Percentiles rank a stretch among this genome's conserved stretches.
phyloP scores from a whole-genome alignment of 805 yeast species.

The Tetrapisispora taiwanensis region DNA sequence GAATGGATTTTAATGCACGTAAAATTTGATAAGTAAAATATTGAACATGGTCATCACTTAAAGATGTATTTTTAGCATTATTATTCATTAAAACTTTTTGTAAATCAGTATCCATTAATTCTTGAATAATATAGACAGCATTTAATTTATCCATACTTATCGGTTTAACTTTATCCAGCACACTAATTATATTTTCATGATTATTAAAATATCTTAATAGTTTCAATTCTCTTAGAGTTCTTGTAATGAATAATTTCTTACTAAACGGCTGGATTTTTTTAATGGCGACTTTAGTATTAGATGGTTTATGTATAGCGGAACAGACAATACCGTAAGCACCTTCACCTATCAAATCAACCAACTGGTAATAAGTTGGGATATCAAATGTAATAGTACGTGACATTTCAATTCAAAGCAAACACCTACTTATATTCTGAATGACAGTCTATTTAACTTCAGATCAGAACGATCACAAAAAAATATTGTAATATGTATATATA shows the following conservation, averaged over 20 bases:
- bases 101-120: conserved; percentile 67
- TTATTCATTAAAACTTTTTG: conserved; percentile 52
- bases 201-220: conserved; percentile 50
- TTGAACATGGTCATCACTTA: conserved; percentile 59
- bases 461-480: too few relatives aligned
- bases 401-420: conserved; percentile 9
- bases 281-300: conserved; percentile 59
- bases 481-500: too few relatives aligned
- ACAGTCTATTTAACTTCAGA: too few relatives aligned
- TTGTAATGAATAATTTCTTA: conserved; percentile 51
- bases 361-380: conserved; percentile 51
- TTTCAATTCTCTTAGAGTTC: conserved; percentile 64
- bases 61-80: conserved; percentile 19
- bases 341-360: conserved; percentile 56
- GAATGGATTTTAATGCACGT: conserved; percentile 61
- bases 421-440: too few relatives aligned
- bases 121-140: conserved; percentile 70
- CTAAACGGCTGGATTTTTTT: conserved; percentile 68
- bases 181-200: conserved; percentile 64
- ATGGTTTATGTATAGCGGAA: conserved; percentile 52
- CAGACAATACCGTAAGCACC: conserved; percentile 80
- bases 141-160: conserved; percentile 45
- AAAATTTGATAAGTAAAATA: conserved; percentile 62
- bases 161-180: conserved; percentile 61
- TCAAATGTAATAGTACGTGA: conserved; percentile 49